phyloP scores from a whole-genome alignment of 768 basidiomycete genomes.

The Leccinum subtestaceum region DNA sequence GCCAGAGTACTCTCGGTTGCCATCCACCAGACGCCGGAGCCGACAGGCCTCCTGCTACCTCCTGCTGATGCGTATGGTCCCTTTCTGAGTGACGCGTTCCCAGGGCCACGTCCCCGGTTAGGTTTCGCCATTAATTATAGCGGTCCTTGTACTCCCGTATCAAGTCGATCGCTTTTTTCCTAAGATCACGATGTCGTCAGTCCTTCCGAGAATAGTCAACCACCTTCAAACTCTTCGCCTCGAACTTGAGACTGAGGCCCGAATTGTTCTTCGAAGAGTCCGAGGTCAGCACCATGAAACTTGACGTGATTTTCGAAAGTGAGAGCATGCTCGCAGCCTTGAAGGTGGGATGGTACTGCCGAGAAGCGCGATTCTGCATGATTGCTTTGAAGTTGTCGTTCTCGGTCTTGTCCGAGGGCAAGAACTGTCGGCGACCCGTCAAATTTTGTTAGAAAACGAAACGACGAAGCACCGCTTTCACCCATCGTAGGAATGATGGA shows the following conservation, averaged over 20 bases:
- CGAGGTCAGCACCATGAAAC: slow-evolving; percentile 79
- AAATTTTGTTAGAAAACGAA: not conserved
- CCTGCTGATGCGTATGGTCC: slow-evolving; percentile 13
- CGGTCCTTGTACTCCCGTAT: slow-evolving; percentile 76
- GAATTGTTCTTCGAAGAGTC: slow-evolving; percentile 84
- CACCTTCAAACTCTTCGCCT: slow-evolving; percentile 90
- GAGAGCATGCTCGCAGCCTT: slow-evolving; percentile 72
- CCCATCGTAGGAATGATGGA: slow-evolving; percentile 85
- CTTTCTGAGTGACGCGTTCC: slow-evolving; percentile 12
- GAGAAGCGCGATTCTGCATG: slow-evolving; percentile 48
- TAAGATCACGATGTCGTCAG: slow-evolving; percentile 88
- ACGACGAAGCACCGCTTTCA: not conserved
- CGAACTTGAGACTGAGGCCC: slow-evolving; percentile 94
- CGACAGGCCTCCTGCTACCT: slow-evolving; percentile 1
- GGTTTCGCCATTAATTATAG: slow-evolving; percentile 70
- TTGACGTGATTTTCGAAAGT: slow-evolving; percentile 88
- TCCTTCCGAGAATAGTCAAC: slow-evolving; percentile 88
- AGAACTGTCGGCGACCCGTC: slow-evolving; percentile 55
- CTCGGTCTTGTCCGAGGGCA: slow-evolving; percentile 79
- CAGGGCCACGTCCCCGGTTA: slow-evolving; percentile 41
- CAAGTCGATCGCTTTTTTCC: slow-evolving; percentile 80
- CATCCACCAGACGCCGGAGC: slow-evolving; percentile 2
- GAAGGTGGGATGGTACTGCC: slow-evolving; percentile 75
- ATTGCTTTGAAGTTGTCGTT: slow-evolving; percentile 73
- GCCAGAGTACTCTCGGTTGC: not conserved